Evolutionary conservation across 352 stramenopile genomes (phyloP).

Genomic region (Aphanomyces stellatus): DNA sequence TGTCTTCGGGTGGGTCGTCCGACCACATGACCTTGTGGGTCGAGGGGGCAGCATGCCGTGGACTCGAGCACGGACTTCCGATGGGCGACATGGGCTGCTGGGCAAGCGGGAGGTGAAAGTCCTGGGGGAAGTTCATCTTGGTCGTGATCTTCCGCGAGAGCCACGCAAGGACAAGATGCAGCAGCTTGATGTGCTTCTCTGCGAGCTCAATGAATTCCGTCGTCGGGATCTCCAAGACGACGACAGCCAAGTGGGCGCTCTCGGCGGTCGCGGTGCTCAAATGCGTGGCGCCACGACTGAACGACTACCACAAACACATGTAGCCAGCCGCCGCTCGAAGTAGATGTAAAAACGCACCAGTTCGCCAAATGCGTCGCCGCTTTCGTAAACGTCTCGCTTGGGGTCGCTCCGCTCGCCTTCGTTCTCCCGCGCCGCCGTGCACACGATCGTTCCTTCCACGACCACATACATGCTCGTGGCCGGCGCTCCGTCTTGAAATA

Average conservation of each 20-base stretch:
- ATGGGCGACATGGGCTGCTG: conserved; percentile 7
- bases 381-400: conserved; percentile 27
- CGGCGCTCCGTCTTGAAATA: conserved; percentile 39
- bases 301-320: conserved; percentile 37
- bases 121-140: conserved; percentile 17
- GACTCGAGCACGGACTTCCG: conserved; percentile 11
- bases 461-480: conserved; percentile 55
- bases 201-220: conserved; percentile 72
- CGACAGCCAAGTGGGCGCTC: conserved; percentile 39
- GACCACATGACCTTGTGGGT: neutral
- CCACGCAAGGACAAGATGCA: conserved; percentile 77
- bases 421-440: conserved; percentile 22
- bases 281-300: conserved; percentile 23
- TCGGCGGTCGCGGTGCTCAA: conserved; percentile 32
- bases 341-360: conserved; percentile 31
- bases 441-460: conserved; percentile 59
- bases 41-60: neutral
- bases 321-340: neutral
- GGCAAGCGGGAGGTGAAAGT: conserved; percentile 4
- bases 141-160: conserved; percentile 49
- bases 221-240: conserved; percentile 64
- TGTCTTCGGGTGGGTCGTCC: neutral
- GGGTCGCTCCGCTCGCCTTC: conserved; percentile 17
- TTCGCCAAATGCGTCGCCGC: conserved; percentile 76
- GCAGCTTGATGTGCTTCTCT: conserved; percentile 71